Conservation (phyloP, 1,284 basidiomycete genomes). For the Hortiboletus rubellus region DNA sequence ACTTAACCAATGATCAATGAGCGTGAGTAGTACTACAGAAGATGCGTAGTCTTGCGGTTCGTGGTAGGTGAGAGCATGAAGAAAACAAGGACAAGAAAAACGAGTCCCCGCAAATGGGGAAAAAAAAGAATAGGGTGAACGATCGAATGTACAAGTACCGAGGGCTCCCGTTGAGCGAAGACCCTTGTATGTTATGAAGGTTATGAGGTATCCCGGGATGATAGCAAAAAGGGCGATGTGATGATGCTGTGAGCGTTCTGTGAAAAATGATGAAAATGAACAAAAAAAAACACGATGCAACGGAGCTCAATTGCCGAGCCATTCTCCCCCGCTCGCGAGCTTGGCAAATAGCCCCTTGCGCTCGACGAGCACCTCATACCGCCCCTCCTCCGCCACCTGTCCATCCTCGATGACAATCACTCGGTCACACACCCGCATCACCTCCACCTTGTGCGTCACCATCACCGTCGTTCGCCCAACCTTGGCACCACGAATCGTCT, state of each 20-base stretch:
- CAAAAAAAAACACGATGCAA: not conserved
- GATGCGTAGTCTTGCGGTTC: constrained; percentile 22
- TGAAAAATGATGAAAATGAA: not conserved
- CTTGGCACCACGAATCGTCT: constrained; percentile 69
- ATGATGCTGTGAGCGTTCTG: not conserved
- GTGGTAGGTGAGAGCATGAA: not conserved
- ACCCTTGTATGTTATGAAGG: not conserved
- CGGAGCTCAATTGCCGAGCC: constrained; percentile 51
- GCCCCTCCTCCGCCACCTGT: constrained; percentile 75
- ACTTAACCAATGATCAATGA: constrained; percentile 23
- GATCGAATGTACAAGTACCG: constrained; percentile 16
- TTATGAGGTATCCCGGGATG: not conserved
- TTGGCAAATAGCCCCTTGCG: constrained; percentile 76
- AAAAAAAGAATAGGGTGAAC: constrained; percentile 12
- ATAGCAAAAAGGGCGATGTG: not conserved
- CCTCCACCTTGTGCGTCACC: constrained; percentile 89
- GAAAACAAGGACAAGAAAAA: not conserved
- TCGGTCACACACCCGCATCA: constrained; percentile 92
- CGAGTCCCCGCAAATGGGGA: not conserved
- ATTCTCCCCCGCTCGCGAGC: constrained; percentile 86
- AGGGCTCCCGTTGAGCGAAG: not conserved
- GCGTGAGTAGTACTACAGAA: constrained; percentile 28
- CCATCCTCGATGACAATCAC: constrained; percentile 84
- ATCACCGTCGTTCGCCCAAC: constrained; percentile 80
- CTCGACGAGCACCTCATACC: constrained; percentile 69